Evolutionary conservation across 139 green algal species (phyloP), one percentile per base, ranked within the genome.

Genomic region (Medakamo hakoo): DNA sequence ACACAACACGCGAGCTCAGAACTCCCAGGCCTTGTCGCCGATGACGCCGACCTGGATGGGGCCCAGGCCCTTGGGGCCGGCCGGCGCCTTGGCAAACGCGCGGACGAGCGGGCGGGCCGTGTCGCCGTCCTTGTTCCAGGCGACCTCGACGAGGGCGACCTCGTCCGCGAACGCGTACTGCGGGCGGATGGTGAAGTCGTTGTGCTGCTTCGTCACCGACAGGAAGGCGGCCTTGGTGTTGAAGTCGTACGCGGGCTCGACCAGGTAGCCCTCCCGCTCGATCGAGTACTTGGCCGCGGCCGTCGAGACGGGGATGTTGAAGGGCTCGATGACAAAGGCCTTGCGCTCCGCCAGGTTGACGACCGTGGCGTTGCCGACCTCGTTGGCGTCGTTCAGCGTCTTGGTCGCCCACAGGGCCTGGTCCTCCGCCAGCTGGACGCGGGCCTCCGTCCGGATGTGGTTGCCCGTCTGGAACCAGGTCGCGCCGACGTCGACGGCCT

Each of bases 291-390:
- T 27, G 2, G 49, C 63, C 27, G 63, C 64, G 21, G 49, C 29
- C 27, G 55, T 66, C 26, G 59, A 55, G 22, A 68, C 60, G 25
- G 58, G 58, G 25, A 62, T 32, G 25, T 31, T 74, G 68, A 74
- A 74, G 24, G 68, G 68, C 22, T 52, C 57, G 57, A 74, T 67
- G 30, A 74, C 66, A 49, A 74, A 74, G 19, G 59, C 58, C 31
- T 69, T 21, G 27, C 68, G 68, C 68, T 74, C 68, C 63, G 59
- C 69, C 49, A 74, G 55, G 63, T 69, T 74, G 49, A 67, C 59
- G 55, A 64, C 65, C 32, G 68, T 74, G 30, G 63, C 64, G 63
- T 69, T 70, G 25, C 40, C 52, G 20, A 58, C 26, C n/a, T 69
- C 49, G 14, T 49, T 30, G 25, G 59, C 30, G 28, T 60, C 59